A percentile compares a stretch with the other conserved stretches of the same genome.
These are phyloP conservation scores for Fusarium sp. DNA, from an alignment of 2,329 filamentous ascomycete species.

Conservation along the genomic window DNA sequence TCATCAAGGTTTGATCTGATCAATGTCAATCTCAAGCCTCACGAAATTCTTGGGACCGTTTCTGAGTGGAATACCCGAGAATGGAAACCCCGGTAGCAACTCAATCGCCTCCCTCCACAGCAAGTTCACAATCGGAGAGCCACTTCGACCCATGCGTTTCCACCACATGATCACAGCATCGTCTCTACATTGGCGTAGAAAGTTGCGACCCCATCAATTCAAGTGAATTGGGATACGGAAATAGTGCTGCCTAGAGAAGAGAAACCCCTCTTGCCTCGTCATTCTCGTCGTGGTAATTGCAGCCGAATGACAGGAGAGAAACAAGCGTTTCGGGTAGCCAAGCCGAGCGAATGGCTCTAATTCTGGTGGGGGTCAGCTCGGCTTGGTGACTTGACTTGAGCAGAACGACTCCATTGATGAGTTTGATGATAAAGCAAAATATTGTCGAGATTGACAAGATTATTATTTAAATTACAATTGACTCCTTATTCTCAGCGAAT, in stretches of 20 bases:
- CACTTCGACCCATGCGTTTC: conserved; percentile 25
- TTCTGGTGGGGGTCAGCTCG: conserved; percentile 9
- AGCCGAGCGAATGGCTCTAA: conserved; percentile 24
- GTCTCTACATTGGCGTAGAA: conserved; percentile 23
- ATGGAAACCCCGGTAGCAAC: not conserved
- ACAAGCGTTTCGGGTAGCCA: conserved; percentile 24
- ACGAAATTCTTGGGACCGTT: not conserved
- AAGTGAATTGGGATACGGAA: not conserved
- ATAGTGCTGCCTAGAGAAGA: conserved; percentile 18
- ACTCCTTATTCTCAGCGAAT: not conserved
- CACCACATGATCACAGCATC: conserved; percentile 26
- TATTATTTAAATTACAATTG: conserved; percentile 5
- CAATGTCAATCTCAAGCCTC: not conserved
- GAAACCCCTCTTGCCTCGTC: not conserved
- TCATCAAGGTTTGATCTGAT: not conserved
- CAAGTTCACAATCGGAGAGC: not conserved
- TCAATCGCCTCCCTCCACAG: not conserved
- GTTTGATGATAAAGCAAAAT: not conserved
- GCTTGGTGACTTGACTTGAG: conserved; percentile 5
- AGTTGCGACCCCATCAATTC: not conserved
- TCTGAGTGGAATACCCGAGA: not conserved
- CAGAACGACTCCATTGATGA: not conserved
- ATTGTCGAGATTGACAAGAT: not conserved
- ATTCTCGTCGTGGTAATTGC: conserved; percentile 6
- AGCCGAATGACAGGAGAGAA: conserved; percentile 23